Evolutionary conservation across 805 yeast genomes (phyloP).

Genomic region (Tetrapisispora nanseiensis): DNA sequence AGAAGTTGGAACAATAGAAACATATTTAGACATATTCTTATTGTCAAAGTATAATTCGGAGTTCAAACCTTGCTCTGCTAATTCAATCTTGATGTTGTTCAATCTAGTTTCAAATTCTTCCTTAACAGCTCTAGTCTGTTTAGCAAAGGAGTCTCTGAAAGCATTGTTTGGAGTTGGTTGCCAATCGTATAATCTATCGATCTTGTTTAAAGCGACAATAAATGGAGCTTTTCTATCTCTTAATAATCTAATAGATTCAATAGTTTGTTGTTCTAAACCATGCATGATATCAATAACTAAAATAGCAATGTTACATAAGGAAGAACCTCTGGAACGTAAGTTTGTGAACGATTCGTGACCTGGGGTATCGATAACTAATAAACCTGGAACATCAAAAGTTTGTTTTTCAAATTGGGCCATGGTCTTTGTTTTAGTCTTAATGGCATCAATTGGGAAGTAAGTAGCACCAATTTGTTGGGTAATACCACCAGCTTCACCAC

Average conservation of each 20-base stretch:
- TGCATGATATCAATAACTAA: slow-evolving; percentile 98
- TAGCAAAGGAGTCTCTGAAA: slow-evolving; percentile 84
- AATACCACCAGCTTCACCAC: slow-evolving; percentile 99
- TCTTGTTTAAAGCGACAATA: slow-evolving; percentile 92
- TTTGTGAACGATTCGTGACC: slow-evolving; percentile 99
- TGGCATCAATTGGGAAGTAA: slow-evolving; percentile 94
- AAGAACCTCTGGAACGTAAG: slow-evolving; percentile 97
- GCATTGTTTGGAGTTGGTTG: slow-evolving; percentile 81
- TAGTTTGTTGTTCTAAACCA: slow-evolving; percentile 95
- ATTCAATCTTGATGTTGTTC: slow-evolving; percentile 74
- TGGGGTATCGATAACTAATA: slow-evolving; percentile 94
- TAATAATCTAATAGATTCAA: slow-evolving; percentile 84
- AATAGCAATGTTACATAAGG: slow-evolving; percentile 97
- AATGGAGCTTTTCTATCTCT: slow-evolving; percentile 98
- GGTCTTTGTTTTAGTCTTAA: slow-evolving; percentile 80
- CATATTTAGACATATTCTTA: slow-evolving; percentile 86
- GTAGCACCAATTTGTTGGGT: slow-evolving; percentile 99
- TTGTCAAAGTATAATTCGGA: slow-evolving; percentile 94
- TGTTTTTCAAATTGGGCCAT: slow-evolving; percentile 82
- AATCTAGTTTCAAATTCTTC: slow-evolving; percentile 85
- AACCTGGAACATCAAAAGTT: slow-evolving; percentile 91
- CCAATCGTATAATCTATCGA: slow-evolving; percentile 97
- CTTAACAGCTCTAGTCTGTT: slow-evolving; percentile 77
- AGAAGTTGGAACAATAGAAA: slow-evolving; percentile 95
- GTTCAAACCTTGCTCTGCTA: slow-evolving; percentile 97